A percentile compares a stretch with the other conserved stretches of the same genome.
phyloP scores from a whole-genome alignment of 345 rosid species.

The Arabis hirsuta region DNA sequence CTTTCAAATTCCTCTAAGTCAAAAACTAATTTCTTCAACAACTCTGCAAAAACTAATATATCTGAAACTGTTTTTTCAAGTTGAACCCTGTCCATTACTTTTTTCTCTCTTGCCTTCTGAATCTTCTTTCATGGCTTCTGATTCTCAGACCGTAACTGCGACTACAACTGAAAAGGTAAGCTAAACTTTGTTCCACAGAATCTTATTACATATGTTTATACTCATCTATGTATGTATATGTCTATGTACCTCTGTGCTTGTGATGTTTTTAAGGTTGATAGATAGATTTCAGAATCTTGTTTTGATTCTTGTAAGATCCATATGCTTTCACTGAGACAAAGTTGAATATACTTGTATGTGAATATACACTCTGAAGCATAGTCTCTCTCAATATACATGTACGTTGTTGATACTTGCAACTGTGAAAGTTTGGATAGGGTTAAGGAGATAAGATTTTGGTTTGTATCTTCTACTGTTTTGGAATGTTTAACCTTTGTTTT shows the following conservation, averaged over 20 bases:
- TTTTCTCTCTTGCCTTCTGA: slow-evolving; percentile 25
- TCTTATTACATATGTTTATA: slow-evolving; percentile 7
- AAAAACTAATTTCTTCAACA: slow-evolving; percentile 34
- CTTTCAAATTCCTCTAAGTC: slow-evolving; percentile 31
- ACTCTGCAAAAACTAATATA: slow-evolving; percentile 20
- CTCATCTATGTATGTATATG: neutral
- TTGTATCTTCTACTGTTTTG: slow-evolving; percentile 3
- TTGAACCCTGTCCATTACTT: slow-evolving; percentile 45
- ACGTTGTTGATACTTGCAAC: slow-evolving; percentile 1
- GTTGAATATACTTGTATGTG: neutral
- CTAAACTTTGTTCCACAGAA: slow-evolving; percentile 10
- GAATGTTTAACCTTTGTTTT: slow-evolving; percentile 3
- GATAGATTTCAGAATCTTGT: slow-evolving; percentile 15
- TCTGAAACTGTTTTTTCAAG: slow-evolving; percentile 4
- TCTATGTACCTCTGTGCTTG: neutral
- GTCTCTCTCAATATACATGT: neutral
- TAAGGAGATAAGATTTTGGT: neutral
- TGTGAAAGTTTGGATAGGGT: slow-evolving; percentile 4
- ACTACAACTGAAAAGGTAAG: slow-evolving; percentile 38
- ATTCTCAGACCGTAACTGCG: slow-evolving; percentile 38
- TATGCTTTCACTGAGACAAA: slow-evolving; percentile 1
- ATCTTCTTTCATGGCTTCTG: slow-evolving; percentile 45
- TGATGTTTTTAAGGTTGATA: slow-evolving; percentile 17
- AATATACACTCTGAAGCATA: neutral
- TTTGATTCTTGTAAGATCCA: slow-evolving; percentile 14